Conservation (phyloP, 495 filamentous ascomycete genomes). For the Hypoxylon perforatum region DNA sequence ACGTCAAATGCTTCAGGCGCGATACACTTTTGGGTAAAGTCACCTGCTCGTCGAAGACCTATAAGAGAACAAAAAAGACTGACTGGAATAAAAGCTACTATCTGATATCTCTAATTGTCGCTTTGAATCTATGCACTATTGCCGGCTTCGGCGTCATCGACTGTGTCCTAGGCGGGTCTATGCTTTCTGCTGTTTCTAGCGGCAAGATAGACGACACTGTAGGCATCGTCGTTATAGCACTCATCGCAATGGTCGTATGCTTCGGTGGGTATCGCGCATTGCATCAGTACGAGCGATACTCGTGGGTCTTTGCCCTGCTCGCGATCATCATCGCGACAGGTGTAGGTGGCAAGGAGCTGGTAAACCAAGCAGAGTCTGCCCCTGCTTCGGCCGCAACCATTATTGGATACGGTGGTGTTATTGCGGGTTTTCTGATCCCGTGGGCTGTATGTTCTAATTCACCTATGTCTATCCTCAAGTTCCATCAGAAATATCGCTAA, state of each 20-base stretch:
- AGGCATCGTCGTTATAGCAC: conserved; percentile 59
- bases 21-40: conserved; percentile 61
- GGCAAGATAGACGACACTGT: conserved; percentile 54
- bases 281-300: conserved; percentile 63
- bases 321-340: conserved; percentile 58
- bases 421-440: conserved; percentile 56
- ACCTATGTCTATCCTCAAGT: no score
- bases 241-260: conserved; percentile 55
- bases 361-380: conserved; percentile 38
- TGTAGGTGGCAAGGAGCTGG: conserved; percentile 55
- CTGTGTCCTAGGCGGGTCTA: conserved; percentile 49
- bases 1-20: conserved; percentile 61
- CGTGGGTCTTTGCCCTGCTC: conserved; percentile 63
- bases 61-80: background rate
- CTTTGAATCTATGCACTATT: conserved; percentile 55
- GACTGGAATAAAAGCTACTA: conserved; percentile 8
- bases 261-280: conserved; percentile 62
- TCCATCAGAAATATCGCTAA: no score
- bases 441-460: conserved; percentile 41
- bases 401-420: conserved; percentile 48
- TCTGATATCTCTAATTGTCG: conserved; percentile 46
- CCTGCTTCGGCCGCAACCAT: conserved; percentile 38
- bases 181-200: conserved; percentile 52
- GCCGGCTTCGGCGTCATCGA: conserved; percentile 52
- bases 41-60: background rate